A percentile compares a stretch with the other conserved stretches of the same genome.
phyloP scores from a whole-genome alignment of 176 grass and related monocot species.

The Oryza longistaminata region DNA sequence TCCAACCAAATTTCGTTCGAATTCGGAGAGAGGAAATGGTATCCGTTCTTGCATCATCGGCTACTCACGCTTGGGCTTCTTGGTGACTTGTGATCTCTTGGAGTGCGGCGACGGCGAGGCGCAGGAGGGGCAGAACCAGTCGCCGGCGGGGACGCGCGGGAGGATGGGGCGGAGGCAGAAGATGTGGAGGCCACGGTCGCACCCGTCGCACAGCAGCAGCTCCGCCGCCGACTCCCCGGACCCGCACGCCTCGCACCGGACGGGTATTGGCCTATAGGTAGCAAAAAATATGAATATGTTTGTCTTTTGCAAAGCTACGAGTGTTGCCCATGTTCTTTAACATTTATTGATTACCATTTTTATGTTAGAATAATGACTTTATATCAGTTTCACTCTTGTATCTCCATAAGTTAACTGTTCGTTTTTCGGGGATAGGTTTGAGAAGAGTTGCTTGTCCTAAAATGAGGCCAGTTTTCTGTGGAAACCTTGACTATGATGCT shows the following conservation, averaged over 20 bases:
- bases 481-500: conserved; percentile 90
- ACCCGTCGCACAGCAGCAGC: conserved; percentile 87
- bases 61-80: conserved; percentile 59
- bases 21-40: background rate
- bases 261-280: background rate
- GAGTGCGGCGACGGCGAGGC: conserved; percentile 12
- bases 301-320: background rate
- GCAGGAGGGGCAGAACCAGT: conserved; percentile 87
- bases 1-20: background rate
- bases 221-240: conserved; percentile 65
- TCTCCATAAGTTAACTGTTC: background rate
- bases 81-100: background rate
- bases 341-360: background rate
- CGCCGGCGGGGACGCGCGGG: conserved; percentile 65
- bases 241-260: conserved; percentile 77
- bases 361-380: background rate
- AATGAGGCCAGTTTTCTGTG: conserved; percentile 96
- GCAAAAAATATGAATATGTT: background rate
- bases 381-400: background rate
- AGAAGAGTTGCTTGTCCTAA: background rate
- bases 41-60: background rate
- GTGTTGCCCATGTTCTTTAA: background rate
- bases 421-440: background rate
- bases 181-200: conserved; percentile 81
- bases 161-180: conserved; percentile 95